These are phyloP conservation scores for Inonotus hispidus DNA, from an alignment of 1,284 basidiomycete genomes.

Conservation along the genomic window DNA sequence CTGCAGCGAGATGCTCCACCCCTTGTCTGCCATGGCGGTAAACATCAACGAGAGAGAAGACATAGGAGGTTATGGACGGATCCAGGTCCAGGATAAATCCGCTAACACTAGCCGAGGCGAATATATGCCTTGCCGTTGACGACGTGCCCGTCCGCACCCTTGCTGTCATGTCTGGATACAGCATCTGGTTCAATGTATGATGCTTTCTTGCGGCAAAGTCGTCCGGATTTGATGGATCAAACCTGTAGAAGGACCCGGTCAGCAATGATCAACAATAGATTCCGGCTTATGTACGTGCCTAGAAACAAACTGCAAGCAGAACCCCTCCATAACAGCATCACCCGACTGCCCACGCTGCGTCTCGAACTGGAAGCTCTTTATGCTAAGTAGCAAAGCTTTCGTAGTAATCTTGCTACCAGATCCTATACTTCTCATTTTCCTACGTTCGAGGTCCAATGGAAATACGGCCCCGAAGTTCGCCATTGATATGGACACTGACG, in stretches of 20 bases:
- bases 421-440: conserved; percentile 12
- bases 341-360: conserved; percentile 77
- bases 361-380: conserved; percentile 67
- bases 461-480: conserved; percentile 80
- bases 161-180: conserved; percentile 78
- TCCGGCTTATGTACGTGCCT: conserved; percentile 39
- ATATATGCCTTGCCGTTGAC: conserved; percentile 49
- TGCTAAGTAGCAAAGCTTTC: conserved; percentile 80
- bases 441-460: conserved; percentile 54
- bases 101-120: conserved; percentile 70
- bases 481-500: conserved; percentile 60
- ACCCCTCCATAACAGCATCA: conserved; percentile 60
- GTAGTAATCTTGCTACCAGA: conserved; percentile 36
- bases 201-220: conserved; percentile 76
- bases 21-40: conserved; percentile 79
- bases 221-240: conserved; percentile 61
- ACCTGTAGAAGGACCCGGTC: conserved; percentile 42
- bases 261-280: not conserved
- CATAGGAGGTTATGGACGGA: conserved; percentile 72
- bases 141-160: conserved; percentile 59
- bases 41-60: conserved; percentile 80
- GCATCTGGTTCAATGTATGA: conserved; percentile 65
- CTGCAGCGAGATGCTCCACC: conserved; percentile 56
- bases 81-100: conserved; percentile 86
- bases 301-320: conserved; percentile 82